A percentile compares a stretch with the other conserved stretches of the same genome.
These are phyloP conservation scores for Teratosphaeriaceae sp. DNA, from an alignment of 2,329 filamentous ascomycete species.

Conservation along the genomic window DNA sequence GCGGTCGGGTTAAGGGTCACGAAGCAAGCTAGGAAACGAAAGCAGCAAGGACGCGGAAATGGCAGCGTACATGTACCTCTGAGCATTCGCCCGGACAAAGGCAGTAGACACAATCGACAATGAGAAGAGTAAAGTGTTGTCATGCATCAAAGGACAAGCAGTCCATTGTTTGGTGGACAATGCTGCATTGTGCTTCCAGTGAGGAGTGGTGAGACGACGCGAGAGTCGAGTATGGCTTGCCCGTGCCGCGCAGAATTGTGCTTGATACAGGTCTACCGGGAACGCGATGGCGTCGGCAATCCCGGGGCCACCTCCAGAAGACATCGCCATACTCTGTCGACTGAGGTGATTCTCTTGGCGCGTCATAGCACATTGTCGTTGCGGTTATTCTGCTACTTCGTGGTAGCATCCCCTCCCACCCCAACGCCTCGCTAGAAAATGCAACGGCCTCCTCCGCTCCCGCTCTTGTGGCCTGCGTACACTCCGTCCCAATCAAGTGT, in stretches of 20 bases:
- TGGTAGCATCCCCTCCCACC: not conserved
- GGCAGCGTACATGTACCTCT: too few species aligned
- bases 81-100: not conserved
- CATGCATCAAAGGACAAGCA: not conserved
- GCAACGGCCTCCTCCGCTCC: not conserved
- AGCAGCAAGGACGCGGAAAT: not conserved
- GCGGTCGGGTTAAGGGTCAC: not conserved
- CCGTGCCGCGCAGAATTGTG: too few species aligned
- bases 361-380: too few species aligned
- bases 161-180: not conserved
- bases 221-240: too few species aligned
- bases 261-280: too few species aligned
- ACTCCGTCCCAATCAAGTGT: not conserved
- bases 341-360: too few species aligned
- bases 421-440: not conserved
- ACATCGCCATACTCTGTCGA: too few species aligned
- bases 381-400: too few species aligned
- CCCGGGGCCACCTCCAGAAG: too few species aligned
- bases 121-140: not conserved
- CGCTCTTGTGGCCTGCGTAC: too few species aligned
- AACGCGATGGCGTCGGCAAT: too few species aligned
- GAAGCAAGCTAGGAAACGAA: not conserved
- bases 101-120: not conserved
- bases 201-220: not conserved
- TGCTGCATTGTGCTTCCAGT: not conserved